Conservation (phyloP, 169 alveolate species). For the Perkinsus marinus region DNA sequence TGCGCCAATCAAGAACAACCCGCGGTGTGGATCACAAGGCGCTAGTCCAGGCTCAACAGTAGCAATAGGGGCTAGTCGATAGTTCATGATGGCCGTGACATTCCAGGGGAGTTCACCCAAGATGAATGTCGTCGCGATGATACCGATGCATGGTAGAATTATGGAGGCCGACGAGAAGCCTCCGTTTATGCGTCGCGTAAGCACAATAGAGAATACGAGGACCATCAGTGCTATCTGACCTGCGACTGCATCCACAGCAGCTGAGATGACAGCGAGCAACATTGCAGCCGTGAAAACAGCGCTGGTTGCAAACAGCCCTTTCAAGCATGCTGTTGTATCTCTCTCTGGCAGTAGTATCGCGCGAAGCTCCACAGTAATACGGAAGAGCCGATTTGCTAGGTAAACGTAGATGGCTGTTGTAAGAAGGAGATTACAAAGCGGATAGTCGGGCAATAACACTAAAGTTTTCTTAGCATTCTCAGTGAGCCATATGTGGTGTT, state of each 20-base stretch:
- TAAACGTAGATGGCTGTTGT: neutral
- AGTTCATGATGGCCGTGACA: neutral
- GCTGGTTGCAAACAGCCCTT: neutral
- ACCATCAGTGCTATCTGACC: neutral
- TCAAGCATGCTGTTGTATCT: neutral
- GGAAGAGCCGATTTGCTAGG: neutral
- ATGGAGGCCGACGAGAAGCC: neutral
- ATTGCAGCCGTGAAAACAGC: neutral
- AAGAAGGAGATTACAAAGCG: neutral
- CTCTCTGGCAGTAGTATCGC: neutral
- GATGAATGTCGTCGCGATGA: neutral
- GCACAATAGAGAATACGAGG: neutral
- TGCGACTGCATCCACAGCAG: neutral
- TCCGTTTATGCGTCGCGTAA: neutral
- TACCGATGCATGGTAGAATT: neutral
- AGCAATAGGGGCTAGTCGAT: neutral
- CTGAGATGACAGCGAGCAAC: neutral
- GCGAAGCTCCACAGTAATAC: neutral
- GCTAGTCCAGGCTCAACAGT: neutral
- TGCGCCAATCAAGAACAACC: neutral
- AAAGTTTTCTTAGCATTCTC: neutral
- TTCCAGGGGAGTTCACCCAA: neutral
- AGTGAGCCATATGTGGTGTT: neutral
- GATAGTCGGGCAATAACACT: neutral
- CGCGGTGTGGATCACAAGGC: neutral